Evolutionary conservation across 2,329 filamentous ascomycete species (phyloP), one percentile per base, ranked within the genome.

Genomic region (Colletotrichum karsti): DNA sequence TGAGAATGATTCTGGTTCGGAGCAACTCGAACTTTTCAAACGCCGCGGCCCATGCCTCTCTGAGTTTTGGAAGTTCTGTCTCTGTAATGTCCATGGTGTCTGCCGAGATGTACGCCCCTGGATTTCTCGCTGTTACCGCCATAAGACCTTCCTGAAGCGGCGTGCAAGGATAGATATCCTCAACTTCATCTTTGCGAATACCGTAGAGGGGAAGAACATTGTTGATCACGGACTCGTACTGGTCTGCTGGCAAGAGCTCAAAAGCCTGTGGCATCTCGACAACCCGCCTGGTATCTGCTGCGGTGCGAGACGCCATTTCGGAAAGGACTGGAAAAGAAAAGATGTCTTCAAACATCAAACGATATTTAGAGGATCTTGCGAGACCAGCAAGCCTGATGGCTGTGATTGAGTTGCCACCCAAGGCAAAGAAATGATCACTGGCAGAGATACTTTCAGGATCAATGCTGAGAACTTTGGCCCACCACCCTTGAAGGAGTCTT

Each of bases 51-150:
- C 77, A 79, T 13, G 77, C 76, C 2, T 65, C 53, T 58, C 74
- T 72, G 70, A 79, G 77, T 5, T 44, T 66, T 5, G 35, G 54
- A 20, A 74, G 26, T 3, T 76, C 67, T 4, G 73, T 44, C 12
- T 72, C 39, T 1, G 72, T 44, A 3, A 79, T 69, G 13, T 71
- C 66, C 12, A 77, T 65, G 2, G 72, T 74, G 20, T 74, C 69
- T 39, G 77, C 74, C 4, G 76, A 75, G 10, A 82, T 74, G 53
- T 74, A 74, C 9, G 69, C 69, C 1, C 72, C 72, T 0, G 63
- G 53, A 2, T 72, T 70, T 41, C 72, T 71, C 4, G 68, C 68
- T 13, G 70, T 69, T 10, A 71, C 61, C 13, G 72, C 72, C 67
- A 73, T 72, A 6, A 72, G 57, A 20, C 68, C 71, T n/a, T 71